Base-by-base conservation (phyloP, 2,329 filamentous ascomycete genomes). In the Aspergillus intermedius region DNA sequence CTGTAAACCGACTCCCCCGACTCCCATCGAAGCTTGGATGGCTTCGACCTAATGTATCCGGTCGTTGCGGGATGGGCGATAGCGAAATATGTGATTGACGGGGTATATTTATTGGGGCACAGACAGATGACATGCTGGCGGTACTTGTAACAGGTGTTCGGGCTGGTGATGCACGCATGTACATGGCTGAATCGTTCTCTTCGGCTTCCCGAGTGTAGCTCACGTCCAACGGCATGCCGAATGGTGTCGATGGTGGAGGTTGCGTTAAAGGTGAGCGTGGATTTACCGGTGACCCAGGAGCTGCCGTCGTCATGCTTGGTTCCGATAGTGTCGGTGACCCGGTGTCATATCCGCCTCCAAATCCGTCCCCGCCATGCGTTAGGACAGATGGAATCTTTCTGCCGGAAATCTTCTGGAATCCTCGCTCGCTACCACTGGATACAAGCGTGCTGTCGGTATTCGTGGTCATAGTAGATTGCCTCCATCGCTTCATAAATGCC, bases 401-500 rank as follows among this genome's bases (percentile, higher is more conserved):
- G 9, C 74, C 74, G 6, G 72, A 72, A 21, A 77, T 67, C 54
- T 74, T 75, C 51, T 76, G 73, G 52, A 77, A 77, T 3, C 74
- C 74, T 7, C 72, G 69, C 50, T 76, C 74, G 44, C 68, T 70
- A 6, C 67, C 57, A 15, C 52, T 58, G 2, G 68, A 66, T 13
- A 62, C 63, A 10, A 63, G 48, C 2, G 65, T 69, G 23, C 63
- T 65, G 17, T 65, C 60, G 4, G 67, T 69, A 23, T 63, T 58
- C 12, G 60, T 61, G 42, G 64, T 68, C 49, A 58, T 63, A 46
- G 57, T 66, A 22, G 59, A 74, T 47, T 64, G 56, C n/a, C 68
- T 61, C 65, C 68, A 71, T 28, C 70, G 66, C 46, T 65, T 65
- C 51, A 74, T 64, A 41, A 74, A 65, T 17, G 68, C 62, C 1